Evolutionary conservation across 1,284 basidiomycete species (phyloP), one percentile per base, ranked within the genome.

Genomic region (Malassezia pachydermatis): DNA sequence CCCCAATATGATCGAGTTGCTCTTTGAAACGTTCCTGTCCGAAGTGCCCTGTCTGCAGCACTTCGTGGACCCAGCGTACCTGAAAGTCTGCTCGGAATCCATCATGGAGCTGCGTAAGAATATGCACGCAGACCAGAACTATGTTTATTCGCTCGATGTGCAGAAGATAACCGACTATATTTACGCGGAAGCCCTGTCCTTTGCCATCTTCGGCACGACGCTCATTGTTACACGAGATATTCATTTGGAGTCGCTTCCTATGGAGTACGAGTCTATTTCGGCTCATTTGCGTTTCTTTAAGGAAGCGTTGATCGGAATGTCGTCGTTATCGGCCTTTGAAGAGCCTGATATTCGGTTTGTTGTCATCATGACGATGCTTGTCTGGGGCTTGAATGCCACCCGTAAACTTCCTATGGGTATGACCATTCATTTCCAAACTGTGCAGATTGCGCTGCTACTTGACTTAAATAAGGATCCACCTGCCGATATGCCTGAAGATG

Each of bases 391-490:
- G 25, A 56, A 41, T 20, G 38, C 48, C 2, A 41, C 59, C 36
- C 60, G 61, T 11, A 49, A 57, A n/a, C 60, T 62, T 9, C 41
- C 48, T 7, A 54, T 59, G n/a, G 60, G 58, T 9, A 44, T 45
- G 1, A 51, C 46, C 25, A 42, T 63, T 47, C 48, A 51, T 36
- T 46, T 53, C 35, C 58, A 55, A 28, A 54, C 57, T 36, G 49
- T 54, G 23, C 57, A 58, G 28, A 54, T 62, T 45, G 60, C 62
- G 19, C 50, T 59, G 16, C 47, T 59, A 4, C 54, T 64, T 5
- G 57, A 62, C 17, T 48, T 66, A 24, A 62, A 66, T 45, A 39
- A 54, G 20, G 64, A 66, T 19, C 64, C 64, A 3, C 53, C 62
- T 33, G 42, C 50, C 7, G 25, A 41, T 6, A 41, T 66, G 10